Base-by-base conservation (phyloP, 108 stramenopile genomes). In the Fragilaria radians region DNA sequence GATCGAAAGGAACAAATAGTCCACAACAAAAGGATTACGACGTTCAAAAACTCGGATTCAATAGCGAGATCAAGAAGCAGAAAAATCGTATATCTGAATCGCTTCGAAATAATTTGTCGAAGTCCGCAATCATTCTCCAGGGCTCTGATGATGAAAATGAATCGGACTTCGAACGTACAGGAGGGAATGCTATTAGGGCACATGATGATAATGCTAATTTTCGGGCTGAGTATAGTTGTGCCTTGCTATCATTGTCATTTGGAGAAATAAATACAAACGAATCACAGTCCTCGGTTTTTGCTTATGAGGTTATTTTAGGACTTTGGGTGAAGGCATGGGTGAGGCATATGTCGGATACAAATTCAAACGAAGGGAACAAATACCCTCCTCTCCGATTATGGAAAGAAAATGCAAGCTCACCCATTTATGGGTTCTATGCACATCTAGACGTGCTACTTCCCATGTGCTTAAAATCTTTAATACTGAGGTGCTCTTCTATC, bases 401-500 rank as follows among this genome's bases (percentile, higher is more conserved):
- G 36, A 7, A 42, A 7, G 36, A 42, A 42, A 14, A 42, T 72
- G 17, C 11, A 7, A 14, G 36, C 36, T 42, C 36, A 11, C 61
- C 74, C 11, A 52, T 74, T 57, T 76, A 68, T 46, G 48, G 18
- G 1, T 82, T 82, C 52, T 64, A 67, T 32, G 52, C 54, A 23
- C 74, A 88, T 49, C 60, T 84, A 57, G 71, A 87, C 32, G 55
- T 93, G 18, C 70, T 93, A 24, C 70, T 89, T 0, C 88, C 91
- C 0, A 48, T 93, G 31, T 79, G 82, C 71, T 59, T 88, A 21
- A 93, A 93, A 56, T 93, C 91, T 0, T 59, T 93, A 19, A 66
- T 53, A 2, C 47, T 89, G 32, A 64, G 88, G 29, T 86, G 78
- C 51, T 57, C 52, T 19, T 36, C 48, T 42, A 34, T 45, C 23